Conservation (phyloP, 257 asterid genomes). For the Solanum lycopersicoides region DNA sequence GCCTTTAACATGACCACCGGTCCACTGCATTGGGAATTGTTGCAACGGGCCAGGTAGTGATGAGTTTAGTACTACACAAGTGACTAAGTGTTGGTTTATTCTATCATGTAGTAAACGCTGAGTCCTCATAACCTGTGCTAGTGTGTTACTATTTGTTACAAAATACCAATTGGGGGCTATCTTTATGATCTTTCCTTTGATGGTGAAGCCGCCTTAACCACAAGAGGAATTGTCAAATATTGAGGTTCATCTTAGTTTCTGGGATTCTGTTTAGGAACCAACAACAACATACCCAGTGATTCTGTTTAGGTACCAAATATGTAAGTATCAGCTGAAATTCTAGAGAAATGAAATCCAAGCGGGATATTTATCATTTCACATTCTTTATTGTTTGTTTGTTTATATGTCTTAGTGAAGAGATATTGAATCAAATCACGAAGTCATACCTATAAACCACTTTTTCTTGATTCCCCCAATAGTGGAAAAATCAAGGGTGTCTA, state of each 20-base stretch:
- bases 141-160: background rate
- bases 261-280: background rate
- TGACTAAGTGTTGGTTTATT: background rate
- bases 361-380: background rate
- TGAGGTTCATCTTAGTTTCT: background rate
- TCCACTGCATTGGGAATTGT: constrained; percentile 83
- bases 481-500: background rate
- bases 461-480: background rate
- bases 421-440: background rate
- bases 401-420: background rate
- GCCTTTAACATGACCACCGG: constrained; percentile 97
- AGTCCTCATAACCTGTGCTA: background rate
- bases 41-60: constrained; percentile 81
- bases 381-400: background rate
- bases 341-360: background rate
- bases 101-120: background rate
- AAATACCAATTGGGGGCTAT: background rate
- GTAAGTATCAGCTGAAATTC: background rate
- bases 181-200: background rate
- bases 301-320: background rate
- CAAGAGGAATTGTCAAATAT: background rate
- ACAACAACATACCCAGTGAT: background rate
- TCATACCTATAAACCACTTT: background rate
- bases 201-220: background rate
- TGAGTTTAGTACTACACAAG: background rate